phyloP scores from a whole-genome alignment of 495 filamentous ascomycete genomes.

The Mycothermus thermophilus region DNA sequence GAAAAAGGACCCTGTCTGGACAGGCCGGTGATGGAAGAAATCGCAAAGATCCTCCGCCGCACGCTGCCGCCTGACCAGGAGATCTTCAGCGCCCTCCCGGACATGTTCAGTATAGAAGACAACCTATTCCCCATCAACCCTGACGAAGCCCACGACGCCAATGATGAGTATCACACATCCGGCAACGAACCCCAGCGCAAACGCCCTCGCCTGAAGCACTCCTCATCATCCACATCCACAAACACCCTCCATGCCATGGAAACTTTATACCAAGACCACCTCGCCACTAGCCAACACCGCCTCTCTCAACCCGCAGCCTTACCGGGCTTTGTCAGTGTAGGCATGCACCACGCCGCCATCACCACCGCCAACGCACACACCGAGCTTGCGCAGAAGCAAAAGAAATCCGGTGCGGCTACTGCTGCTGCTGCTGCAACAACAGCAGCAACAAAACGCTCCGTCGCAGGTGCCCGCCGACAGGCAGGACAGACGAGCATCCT shows the following conservation, averaged over 20 bases:
- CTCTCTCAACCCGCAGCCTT: conserved; percentile 15
- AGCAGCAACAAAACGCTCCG: too few relatives aligned
- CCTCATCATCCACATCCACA: conserved; percentile 23
- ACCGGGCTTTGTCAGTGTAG: conserved; percentile 31
- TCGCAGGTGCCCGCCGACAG: conserved; percentile 21
- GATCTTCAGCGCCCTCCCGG: conserved; percentile 29
- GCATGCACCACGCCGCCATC: conserved; percentile 26
- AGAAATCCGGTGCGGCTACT: conserved; percentile 13
- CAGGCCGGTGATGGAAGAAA: conserved; percentile 23
- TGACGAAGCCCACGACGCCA: conserved; percentile 7
- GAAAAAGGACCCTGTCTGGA: conserved; percentile 33
- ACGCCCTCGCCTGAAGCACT: conserved; percentile 26
- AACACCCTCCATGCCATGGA: background rate
- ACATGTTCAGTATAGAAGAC: conserved; percentile 28
- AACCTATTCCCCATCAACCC: conserved; percentile 25
- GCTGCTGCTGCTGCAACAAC: background rate
- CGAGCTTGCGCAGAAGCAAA: conserved; percentile 8
- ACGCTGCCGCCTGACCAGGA: conserved; percentile 23
- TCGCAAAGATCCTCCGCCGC: conserved; percentile 29
- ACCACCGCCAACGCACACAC: conserved; percentile 16
- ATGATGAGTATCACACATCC: background rate
- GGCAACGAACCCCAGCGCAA: conserved; percentile 1
- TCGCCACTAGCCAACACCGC: background rate
- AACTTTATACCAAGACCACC: background rate
- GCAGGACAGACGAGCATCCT: conserved; percentile 30